A percentile compares a stretch with the other conserved stretches of the same genome.
phyloP scores from a whole-genome alignment of 108 stramenopile species.

The Parietichytrium sp. region DNA sequence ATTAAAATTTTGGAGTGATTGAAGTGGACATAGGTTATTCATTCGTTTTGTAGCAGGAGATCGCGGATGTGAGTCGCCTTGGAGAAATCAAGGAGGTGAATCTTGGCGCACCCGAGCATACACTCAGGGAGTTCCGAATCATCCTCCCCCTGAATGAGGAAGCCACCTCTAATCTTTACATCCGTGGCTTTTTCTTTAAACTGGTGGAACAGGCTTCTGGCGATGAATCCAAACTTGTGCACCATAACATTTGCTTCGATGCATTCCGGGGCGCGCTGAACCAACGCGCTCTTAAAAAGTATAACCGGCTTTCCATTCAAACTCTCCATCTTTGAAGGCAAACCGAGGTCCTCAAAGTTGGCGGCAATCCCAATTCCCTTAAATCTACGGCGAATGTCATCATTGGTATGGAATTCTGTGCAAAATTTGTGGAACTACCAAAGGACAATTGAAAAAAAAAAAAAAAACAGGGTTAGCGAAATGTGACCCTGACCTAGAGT shows the following conservation, averaged over 20 bases:
- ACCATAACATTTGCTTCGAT: background rate
- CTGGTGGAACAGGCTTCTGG: background rate
- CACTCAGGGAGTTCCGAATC: slow-evolving; percentile 22
- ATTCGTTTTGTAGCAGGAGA: too few species aligned
- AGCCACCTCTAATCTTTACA: background rate
- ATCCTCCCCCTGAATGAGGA: slow-evolving; percentile 26
- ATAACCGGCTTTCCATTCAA: slow-evolving; percentile 31
- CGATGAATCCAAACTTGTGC: background rate
- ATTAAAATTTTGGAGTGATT: too few species aligned
- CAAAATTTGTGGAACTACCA: slow-evolving; percentile 23
- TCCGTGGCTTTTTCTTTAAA: background rate
- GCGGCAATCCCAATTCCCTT: slow-evolving; percentile 32
- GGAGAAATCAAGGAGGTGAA: background rate
- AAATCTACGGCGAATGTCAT: slow-evolving; percentile 1
- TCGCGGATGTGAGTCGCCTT: background rate
- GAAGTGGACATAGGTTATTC: too few species aligned
- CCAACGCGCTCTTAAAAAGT: background rate
- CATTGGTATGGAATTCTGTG: slow-evolving; percentile 20
- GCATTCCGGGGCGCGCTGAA: slow-evolving; percentile 5
- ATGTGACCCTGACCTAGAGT: too few species aligned
- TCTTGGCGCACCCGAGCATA: background rate
- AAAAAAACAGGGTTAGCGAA: too few species aligned
- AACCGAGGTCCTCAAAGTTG: background rate
- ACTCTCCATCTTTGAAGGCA: background rate
- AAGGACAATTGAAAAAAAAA: background rate